phyloP scores from a whole-genome alignment of 2,329 filamentous ascomycete genomes.

The Alternaria tenuissima region DNA sequence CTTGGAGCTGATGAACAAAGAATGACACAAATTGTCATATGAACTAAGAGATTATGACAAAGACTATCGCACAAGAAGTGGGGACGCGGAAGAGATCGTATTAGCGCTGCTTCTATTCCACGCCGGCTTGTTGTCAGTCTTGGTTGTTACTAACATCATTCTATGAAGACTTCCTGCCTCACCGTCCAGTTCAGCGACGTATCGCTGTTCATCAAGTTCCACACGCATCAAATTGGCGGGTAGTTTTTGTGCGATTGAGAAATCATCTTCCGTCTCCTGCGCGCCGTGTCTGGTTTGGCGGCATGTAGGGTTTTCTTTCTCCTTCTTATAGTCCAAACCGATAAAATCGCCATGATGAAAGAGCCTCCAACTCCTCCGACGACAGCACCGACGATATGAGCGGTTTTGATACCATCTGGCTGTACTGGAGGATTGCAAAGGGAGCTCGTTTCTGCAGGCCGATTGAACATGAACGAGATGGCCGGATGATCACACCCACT shows the following conservation, averaged over 20 bases:
- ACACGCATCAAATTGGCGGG: background rate
- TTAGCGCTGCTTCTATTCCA: too few species aligned
- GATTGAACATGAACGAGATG: background rate
- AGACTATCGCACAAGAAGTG: too few species aligned
- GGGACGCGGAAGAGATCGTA: fast-evolving
- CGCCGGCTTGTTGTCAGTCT: too few species aligned
- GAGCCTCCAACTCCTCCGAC: background rate
- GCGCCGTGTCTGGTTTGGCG: background rate
- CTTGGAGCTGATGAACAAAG: too few species aligned
- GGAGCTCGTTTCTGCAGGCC: background rate
- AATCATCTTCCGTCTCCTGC: background rate
- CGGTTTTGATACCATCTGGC: background rate
- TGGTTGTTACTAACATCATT: too few species aligned
- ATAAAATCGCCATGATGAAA: background rate
- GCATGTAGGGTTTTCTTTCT: background rate
- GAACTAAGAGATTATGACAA: fast-evolving
- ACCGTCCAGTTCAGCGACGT: background rate
- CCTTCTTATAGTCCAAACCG: background rate
- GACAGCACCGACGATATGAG: background rate
- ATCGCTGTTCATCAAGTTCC: background rate
- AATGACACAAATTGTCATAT: too few species aligned
- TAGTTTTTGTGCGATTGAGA: background rate
- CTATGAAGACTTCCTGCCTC: too few species aligned
- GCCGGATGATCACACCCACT: background rate
- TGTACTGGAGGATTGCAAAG: background rate